Base-by-base conservation (phyloP, 345 rosid species). In the Noccaea caerulescens region DNA sequence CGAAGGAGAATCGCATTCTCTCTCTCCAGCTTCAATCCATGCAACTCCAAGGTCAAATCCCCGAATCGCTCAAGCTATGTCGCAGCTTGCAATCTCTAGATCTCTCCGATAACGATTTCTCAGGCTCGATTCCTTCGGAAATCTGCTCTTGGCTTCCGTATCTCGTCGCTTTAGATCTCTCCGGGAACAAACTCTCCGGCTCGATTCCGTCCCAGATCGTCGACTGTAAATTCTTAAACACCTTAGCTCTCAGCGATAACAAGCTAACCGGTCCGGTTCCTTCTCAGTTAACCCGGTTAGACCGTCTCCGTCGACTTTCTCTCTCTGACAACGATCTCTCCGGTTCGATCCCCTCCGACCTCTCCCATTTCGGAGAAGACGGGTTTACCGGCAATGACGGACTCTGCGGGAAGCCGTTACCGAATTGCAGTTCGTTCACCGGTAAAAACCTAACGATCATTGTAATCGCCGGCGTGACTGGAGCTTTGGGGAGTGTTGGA, bases 121-220 rank as follows among this genome's bases (percentile, higher is more conserved):
- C 80, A 33, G 91, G 91, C n/a, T 41, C 77, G 11, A 67, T 87
- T 74, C 88, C 91, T 32, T 46, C 81, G 0, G 76, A 83, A 38
- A 81, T 87, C 68, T 87, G 87, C 68, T 62, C 79, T 0, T 84
- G 87, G 92, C 76, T 87, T 32, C 87, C 89, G 0, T 84, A 80
- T 27, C 36, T 87, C 25, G 85, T 82, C 38, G 55, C 68, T 12
- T 77, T 85, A 44, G 85, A 87, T 60, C 89, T 87, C 27, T 87
- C 92, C 61, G 69, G 69, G 7, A 87, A 87, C 77, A 50, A 50
- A 3, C 63, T 87, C 71, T 44, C 71, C 47, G 89, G 92, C 36
- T 34, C 83, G 5, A 84, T 87, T 37, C 92, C 92, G 36, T 16
- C 80, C 0, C 64, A 73, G 76, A 75, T 85, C 73, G 80, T 49